These are phyloP conservation scores for Lobulomyces angularis DNA, from an alignment of 192 early-diverging fungal genomes.

Conservation along the genomic window DNA sequence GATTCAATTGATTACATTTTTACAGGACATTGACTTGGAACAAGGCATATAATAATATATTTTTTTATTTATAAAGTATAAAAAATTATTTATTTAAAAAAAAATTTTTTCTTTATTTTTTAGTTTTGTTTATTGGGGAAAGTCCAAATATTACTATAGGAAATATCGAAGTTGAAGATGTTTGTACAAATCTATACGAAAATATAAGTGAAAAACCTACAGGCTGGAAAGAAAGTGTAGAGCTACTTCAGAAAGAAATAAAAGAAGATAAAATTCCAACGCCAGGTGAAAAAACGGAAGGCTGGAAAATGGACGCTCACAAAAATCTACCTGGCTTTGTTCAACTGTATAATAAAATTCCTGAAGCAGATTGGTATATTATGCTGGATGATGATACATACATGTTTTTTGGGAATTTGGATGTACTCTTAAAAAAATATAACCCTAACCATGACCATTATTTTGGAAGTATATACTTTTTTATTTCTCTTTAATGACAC, in stretches of 20 bases:
- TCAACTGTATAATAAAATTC: constrained; percentile 25
- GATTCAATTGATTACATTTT: constrained; percentile 36
- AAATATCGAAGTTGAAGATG: constrained; percentile 29
- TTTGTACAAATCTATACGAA: constrained; percentile 24
- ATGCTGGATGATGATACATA: constrained; percentile 59
- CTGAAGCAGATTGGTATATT: constrained; percentile 46
- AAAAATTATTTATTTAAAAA: too few relatives aligned
- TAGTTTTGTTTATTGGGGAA: constrained; percentile 39
- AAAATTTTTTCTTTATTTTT: too few relatives aligned
- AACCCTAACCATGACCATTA: constrained; percentile 17
- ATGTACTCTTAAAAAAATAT: constrained; percentile 10
- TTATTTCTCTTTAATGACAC: neutral
- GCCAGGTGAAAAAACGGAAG: constrained; percentile 20
- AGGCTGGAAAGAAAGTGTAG: too few relatives aligned
- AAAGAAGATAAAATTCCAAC: constrained; percentile 5
- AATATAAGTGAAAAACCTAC: too few relatives aligned
- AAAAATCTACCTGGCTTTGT: constrained; percentile 44
- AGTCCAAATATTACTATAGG: constrained; percentile 21
- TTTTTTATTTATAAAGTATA: too few relatives aligned
- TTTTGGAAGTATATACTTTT: constrained; percentile 12
- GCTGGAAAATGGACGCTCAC: constrained; percentile 40
- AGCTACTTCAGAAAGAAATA: neutral
- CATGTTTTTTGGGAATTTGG: constrained; percentile 39
- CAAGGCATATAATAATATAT: too few relatives aligned
- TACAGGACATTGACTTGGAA: constrained; percentile 22